Base-by-base conservation (phyloP, 2,329 filamentous ascomycete species). In the Hyphodiscus sp. region DNA sequence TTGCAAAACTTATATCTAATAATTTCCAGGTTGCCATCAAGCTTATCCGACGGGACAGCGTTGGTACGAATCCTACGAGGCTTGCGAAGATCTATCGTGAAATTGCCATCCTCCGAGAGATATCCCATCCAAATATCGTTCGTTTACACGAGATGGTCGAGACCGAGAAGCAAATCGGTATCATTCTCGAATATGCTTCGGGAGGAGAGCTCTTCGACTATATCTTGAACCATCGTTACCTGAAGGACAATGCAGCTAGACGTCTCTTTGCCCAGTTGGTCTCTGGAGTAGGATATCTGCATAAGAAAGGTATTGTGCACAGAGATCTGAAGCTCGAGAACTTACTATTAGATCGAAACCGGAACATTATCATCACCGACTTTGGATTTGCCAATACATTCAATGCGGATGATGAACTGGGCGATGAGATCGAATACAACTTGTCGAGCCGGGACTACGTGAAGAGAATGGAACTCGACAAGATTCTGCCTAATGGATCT, bases 381-480 rank as follows among this genome's bases (percentile, higher is more conserved):
- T 99, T 99, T 72, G 94, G 94, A 18, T 99, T 99, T 69, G 94
- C 94, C 62, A 99, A 99, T 71, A 97, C 91, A 0, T 99, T 99
- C 67, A 88, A 96, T 67, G 83, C 94, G 0, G 74, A 77, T 38
- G 94, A 99, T 67, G 91, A 96, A 69, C 78, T 99, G 41, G 83
- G 82, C 4, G 90, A 96, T 56, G 91, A 96, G 55, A 87, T 96
- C 61, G 94, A 97, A 71, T 82, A 90, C 65, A 89, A 91, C 59
- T 75, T 99, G 20, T 81, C 82, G 23, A 92, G 96, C 67, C 87
- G 89, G 61, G 91, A 96, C 18, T 94, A 86, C 67, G 87, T 97
- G 57, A 92, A 92, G 74, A 80, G 85, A 49, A 79, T 87, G 74
- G 88, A 89, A n/a, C 76, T 97, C 47, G 92, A 97, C 70, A 86